A percentile compares a stretch with the other conserved stretches of the same genome.
Conservation (phyloP, 345 rosid species). For the Odontarrhena argentea region DNA sequence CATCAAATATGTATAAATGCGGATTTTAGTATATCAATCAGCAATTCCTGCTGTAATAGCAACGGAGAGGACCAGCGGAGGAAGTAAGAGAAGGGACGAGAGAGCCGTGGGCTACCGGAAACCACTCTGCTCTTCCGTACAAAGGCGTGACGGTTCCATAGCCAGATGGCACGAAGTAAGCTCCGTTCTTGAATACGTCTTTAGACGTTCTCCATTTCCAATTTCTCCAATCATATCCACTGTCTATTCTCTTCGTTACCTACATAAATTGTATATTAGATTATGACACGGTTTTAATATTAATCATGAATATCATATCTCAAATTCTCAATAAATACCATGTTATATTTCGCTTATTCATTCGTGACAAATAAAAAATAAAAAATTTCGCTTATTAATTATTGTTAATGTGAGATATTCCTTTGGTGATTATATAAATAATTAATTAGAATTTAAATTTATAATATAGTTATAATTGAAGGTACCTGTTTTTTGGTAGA, state of each 20-base stretch:
- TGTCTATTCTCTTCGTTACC: slow-evolving; percentile 83
- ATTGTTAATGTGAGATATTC: background rate
- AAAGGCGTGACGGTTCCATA: slow-evolving; percentile 65
- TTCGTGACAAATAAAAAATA: too few relatives aligned
- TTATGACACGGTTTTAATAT: background rate
- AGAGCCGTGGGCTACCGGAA: slow-evolving; percentile 62
- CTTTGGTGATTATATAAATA: background rate
- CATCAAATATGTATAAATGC: too few relatives aligned
- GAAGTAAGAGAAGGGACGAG: slow-evolving; percentile 64
- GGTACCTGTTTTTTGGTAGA: slow-evolving; percentile 60
- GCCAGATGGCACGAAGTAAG: slow-evolving; percentile 84
- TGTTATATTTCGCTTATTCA: too few relatives aligned
- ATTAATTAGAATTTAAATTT: too few relatives aligned
- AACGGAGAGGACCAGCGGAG: slow-evolving; percentile 69
- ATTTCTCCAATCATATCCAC: slow-evolving; percentile 45
- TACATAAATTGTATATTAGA: slow-evolving; percentile 23
- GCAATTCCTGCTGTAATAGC: slow-evolving; percentile 50
- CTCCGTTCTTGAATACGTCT: slow-evolving; percentile 77
- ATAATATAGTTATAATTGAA: background rate
- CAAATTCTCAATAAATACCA: background rate
- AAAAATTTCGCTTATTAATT: too few relatives aligned
- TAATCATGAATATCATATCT: background rate
- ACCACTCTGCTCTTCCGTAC: slow-evolving; percentile 58
- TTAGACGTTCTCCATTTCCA: slow-evolving; percentile 92
- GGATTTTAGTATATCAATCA: slow-evolving; percentile 3